These are phyloP conservation scores for Austroboletus niveus DNA, from an alignment of 1,284 basidiomycete genomes.

Conservation along the genomic window DNA sequence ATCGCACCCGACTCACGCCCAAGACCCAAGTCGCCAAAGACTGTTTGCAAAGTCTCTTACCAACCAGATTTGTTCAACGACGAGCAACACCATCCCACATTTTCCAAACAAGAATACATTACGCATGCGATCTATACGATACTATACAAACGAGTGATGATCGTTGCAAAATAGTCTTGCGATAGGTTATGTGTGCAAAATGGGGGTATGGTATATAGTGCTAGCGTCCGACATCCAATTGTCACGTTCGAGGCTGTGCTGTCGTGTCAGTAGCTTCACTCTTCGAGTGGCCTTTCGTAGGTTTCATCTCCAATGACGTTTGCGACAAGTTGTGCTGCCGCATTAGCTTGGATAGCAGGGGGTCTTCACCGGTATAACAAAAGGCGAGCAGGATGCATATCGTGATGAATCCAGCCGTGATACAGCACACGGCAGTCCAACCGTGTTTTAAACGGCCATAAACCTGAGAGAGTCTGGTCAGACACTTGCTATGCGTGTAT, in stretches of 20 bases:
- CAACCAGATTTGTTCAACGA: too few species aligned
- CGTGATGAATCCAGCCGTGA: constrained; percentile 44
- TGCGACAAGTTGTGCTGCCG: constrained; percentile 18
- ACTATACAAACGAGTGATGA: constrained; percentile 10
- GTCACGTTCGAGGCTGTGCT: constrained; percentile 3
- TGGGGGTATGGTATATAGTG: not conserved
- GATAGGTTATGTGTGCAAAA: constrained; percentile 2
- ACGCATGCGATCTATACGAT: constrained; percentile 5
- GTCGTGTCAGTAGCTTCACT: not conserved
- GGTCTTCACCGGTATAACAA: constrained; percentile 48
- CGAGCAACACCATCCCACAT: too few species aligned
- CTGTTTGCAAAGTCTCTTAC: too few species aligned
- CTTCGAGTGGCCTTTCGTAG: constrained; percentile 8
- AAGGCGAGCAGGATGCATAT: constrained; percentile 40
- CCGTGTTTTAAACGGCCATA: constrained; percentile 53
- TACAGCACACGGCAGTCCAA: constrained; percentile 54
- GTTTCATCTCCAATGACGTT: constrained; percentile 10
- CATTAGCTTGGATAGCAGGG: constrained; percentile 35
- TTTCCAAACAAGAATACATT: constrained; percentile 1
- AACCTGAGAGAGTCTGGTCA: constrained; percentile 39
- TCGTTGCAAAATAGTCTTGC: constrained; percentile 6
- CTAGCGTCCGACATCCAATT: not conserved
- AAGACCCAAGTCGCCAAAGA: too few species aligned
- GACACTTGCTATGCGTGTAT: not conserved
- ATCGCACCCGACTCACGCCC: too few species aligned